Evolutionary conservation across 2,329 filamentous ascomycete species (phyloP).

Genomic region (Pyrenophora graminea): DNA sequence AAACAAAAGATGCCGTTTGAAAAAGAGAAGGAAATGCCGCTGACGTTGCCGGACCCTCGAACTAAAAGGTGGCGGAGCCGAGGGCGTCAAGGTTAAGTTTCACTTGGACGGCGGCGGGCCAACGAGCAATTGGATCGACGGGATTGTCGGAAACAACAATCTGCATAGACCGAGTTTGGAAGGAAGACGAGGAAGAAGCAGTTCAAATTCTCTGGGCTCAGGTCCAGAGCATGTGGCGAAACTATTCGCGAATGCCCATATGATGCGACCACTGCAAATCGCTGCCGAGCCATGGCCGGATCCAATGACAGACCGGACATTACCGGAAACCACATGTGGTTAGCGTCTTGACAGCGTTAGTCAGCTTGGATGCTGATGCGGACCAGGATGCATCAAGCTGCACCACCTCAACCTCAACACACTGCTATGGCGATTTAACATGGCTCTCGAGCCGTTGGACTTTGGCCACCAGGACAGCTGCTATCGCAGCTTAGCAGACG

Average conservation of each 20-base stretch:
- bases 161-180: not conserved
- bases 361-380: not conserved
- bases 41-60: slow-evolving; percentile 3
- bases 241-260: slow-evolving; percentile 1
- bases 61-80: slow-evolving; percentile 16
- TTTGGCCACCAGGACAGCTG: too few relatives aligned
- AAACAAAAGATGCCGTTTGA: not conserved
- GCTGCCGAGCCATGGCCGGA: slow-evolving; percentile 13
- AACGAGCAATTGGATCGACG: not conserved
- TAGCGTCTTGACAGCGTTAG: slow-evolving; percentile 2
- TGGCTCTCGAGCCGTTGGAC: too few relatives aligned
- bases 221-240: slow-evolving; percentile 1
- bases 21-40: slow-evolving; percentile 1
- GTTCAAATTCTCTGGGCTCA: not conserved
- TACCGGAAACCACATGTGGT: slow-evolving; percentile 10
- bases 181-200: not conserved
- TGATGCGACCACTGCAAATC: slow-evolving; percentile 3
- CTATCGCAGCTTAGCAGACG: too few relatives aligned
- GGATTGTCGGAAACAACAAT: not conserved
- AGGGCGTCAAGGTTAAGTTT: slow-evolving; percentile 8
- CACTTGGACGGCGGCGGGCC: not conserved
- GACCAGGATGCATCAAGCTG: not conserved
- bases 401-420: not conserved
- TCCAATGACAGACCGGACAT: slow-evolving; percentile 15
- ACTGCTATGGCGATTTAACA: too few relatives aligned